Evolutionary conservation across 441 rosid genomes (phyloP).

Genomic region (Erodium texanum): DNA sequence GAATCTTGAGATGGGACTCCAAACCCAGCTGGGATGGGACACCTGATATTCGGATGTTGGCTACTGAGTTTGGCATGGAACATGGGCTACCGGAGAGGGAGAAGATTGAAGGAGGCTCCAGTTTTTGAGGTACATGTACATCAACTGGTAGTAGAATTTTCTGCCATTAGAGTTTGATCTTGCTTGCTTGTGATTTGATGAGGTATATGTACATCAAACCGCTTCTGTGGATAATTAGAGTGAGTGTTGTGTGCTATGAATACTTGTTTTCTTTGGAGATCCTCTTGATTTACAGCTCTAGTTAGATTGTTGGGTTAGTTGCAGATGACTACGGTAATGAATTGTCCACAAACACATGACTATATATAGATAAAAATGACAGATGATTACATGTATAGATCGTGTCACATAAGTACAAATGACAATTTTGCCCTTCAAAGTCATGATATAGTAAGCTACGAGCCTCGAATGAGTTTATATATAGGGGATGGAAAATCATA

Average conservation of each 20-base stretch:
- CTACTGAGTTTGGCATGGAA: constrained; percentile 40
- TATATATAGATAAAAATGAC: too few relatives aligned
- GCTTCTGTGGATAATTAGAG: constrained; percentile 15
- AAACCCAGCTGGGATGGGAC: constrained; percentile 41
- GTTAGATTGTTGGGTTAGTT: too few relatives aligned
- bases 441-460: too few relatives aligned
- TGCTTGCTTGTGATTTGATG: constrained; percentile 17
- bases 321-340: too few relatives aligned
- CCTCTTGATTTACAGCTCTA: too few relatives aligned
- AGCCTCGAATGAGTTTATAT: too few relatives aligned
- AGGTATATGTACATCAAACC: constrained; percentile 12
- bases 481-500: too few relatives aligned
- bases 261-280: constrained; percentile 9
- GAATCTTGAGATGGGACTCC: constrained; percentile 26
- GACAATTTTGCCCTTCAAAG: too few relatives aligned
- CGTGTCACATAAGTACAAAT: too few relatives aligned
- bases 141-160: constrained; percentile 4
- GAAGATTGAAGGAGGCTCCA: constrained; percentile 24
- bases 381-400: too few relatives aligned
- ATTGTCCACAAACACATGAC: too few relatives aligned
- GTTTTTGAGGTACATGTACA: constrained; percentile 10
- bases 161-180: constrained; percentile 10
- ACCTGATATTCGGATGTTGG: constrained; percentile 32
- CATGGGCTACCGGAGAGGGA: constrained; percentile 25
- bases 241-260: constrained; percentile 19